A percentile compares a stretch with the other conserved stretches of the same genome.
Conservation (phyloP, 768 basidiomycete species). For the Kwoniella mangroviensis region DNA sequence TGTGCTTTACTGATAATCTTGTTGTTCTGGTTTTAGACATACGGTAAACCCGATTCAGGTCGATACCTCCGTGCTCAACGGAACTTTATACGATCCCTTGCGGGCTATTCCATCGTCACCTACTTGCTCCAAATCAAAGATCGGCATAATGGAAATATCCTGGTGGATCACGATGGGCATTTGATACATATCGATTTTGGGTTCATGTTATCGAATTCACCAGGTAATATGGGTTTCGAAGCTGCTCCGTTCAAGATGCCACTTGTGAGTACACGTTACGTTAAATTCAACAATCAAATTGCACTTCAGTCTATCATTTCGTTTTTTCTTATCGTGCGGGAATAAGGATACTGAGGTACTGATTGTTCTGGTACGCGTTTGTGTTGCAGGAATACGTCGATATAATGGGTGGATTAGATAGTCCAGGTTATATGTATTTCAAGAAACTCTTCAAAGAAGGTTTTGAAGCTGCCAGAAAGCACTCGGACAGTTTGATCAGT, state of each 20-base stretch:
- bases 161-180: slow-evolving; percentile 92
- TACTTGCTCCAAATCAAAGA: slow-evolving; percentile 98
- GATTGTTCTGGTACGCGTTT: not conserved
- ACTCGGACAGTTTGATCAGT: slow-evolving; percentile 95
- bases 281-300: no score
- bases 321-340: no score
- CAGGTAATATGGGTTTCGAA: slow-evolving; percentile 97
- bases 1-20: not conserved
- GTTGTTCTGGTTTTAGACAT: slow-evolving; percentile 65
- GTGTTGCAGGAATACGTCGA: slow-evolving; percentile 78
- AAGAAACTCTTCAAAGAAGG: slow-evolving; percentile 85
- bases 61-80: slow-evolving; percentile 88
- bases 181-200: slow-evolving; percentile 97
- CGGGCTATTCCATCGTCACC: slow-evolving; percentile 94
- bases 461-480: slow-evolving; percentile 91
- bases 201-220: slow-evolving; percentile 95
- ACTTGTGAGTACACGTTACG: slow-evolving; percentile 56
- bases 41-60: slow-evolving; percentile 83
- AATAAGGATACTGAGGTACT: not conserved
- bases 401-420: slow-evolving; percentile 83
- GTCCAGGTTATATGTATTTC: slow-evolving; percentile 80
- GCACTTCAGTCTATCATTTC: no score
- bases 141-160: slow-evolving; percentile 96
- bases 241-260: slow-evolving; percentile 99
- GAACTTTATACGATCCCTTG: slow-evolving; percentile 90